Percentiles rank a stretch among this genome's conserved stretches.
Conservation (phyloP, 2,329 filamentous ascomycete species). For the Alternaria postmessia region DNA sequence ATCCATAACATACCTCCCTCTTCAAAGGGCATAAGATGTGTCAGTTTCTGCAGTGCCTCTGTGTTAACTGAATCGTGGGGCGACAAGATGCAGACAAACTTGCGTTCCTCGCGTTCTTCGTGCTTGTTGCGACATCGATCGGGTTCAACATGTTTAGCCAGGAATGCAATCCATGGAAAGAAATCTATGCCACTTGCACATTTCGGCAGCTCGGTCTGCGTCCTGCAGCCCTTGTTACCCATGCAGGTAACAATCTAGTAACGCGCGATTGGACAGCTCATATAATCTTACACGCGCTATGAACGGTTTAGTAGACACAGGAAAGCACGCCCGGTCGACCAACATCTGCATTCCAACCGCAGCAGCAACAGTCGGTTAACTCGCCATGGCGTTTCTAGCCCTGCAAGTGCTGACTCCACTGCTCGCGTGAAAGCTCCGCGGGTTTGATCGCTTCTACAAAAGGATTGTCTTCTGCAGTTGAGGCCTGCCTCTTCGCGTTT, state of each 20-base stretch:
- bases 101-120: too few relatives aligned
- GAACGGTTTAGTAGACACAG: neutral
- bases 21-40: neutral
- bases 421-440: neutral
- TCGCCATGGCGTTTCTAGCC: neutral
- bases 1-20: neutral
- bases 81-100: too few relatives aligned
- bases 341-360: neutral
- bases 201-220: neutral
- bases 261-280: conserved; percentile 1
- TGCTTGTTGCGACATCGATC: neutral
- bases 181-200: neutral
- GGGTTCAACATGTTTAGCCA: neutral
- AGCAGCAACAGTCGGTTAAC: neutral
- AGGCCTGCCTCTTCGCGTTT: neutral
- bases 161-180: neutral
- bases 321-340: neutral
- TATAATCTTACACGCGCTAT: neutral
- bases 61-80: neutral
- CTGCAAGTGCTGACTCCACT: neutral
- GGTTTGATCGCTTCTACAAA: conserved; percentile 3
- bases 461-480: neutral
- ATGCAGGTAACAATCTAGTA: neutral
- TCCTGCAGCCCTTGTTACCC: neutral
- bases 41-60: neutral